Conservation (phyloP, 2,329 filamentous ascomycete species). For the Stagonosporopsis vannaccii region DNA sequence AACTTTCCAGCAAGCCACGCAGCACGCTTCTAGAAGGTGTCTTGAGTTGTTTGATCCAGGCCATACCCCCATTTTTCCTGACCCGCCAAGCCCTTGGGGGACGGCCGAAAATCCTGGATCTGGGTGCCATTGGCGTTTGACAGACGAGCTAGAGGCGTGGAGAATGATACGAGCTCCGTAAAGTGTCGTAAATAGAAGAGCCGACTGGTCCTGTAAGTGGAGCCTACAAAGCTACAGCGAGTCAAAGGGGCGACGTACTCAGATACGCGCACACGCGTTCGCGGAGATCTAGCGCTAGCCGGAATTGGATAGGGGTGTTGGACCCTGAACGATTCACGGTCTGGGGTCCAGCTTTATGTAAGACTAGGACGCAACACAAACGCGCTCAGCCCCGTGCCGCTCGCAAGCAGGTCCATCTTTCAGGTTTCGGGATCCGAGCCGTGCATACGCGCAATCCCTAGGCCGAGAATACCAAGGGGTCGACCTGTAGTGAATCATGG, state of each 20-base stretch:
- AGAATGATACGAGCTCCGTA: slow-evolving; percentile 2
- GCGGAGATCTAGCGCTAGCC: slow-evolving; percentile 3
- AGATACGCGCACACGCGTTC: slow-evolving; percentile 10
- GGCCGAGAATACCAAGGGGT: slow-evolving; percentile 4
- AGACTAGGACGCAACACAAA: slow-evolving; percentile 5
- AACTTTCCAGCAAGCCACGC: slow-evolving; percentile 8
- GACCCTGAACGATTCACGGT: slow-evolving; percentile 10
- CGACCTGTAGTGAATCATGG: not conserved
- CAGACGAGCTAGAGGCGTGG: slow-evolving; percentile 3
- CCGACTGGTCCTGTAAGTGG: not conserved
- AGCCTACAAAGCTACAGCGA: slow-evolving; percentile 1
- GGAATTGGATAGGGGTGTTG: slow-evolving; percentile 4
- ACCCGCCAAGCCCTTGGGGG: slow-evolving; percentile 15
- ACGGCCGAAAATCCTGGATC: slow-evolving; percentile 8
- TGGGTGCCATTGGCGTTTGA: slow-evolving; percentile 1
- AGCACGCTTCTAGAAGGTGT: slow-evolving; percentile 13
- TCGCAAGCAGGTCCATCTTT: slow-evolving; percentile 16
- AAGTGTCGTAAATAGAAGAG: slow-evolving; percentile 2
- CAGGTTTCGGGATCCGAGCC: slow-evolving; percentile 15
- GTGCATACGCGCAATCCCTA: slow-evolving; percentile 18
- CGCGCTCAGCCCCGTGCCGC: slow-evolving; percentile 21
- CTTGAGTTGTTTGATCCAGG: slow-evolving; percentile 9
- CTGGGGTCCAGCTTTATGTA: slow-evolving; percentile 2
- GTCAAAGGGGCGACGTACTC: slow-evolving; percentile 6
- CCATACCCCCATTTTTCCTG: slow-evolving; percentile 4